Base-by-base conservation (phyloP, 1,284 basidiomycete genomes). In the Rhodotorula mucilaginosa region DNA sequence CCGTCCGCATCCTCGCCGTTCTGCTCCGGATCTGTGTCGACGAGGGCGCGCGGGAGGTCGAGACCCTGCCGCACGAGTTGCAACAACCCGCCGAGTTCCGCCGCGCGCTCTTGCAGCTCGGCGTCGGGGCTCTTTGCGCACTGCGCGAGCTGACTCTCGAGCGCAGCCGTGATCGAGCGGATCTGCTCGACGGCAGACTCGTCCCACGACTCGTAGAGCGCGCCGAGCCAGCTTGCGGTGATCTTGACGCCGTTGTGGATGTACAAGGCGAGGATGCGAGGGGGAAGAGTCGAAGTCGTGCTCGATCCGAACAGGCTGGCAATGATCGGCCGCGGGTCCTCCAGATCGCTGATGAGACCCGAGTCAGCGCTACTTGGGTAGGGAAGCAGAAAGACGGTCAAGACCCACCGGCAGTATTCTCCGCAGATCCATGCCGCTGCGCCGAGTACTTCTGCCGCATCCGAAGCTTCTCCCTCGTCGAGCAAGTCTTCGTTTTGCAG, bases 351-450 rank as follows among this genome's bases (percentile, higher is more conserved):
- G 79, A 12, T 23, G 23, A 12, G 10, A 16, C 54, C 0, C 13
- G 29, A 12, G 18, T 13, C 23, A n/a, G 18, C 3, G 2, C 3
- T 47, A 3, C 57, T n/a, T 44, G 23, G 1, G 3, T 0, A 2
- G 3, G 16, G 21, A 23, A 13, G 21, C 6, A 31, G 7, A 5
- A 13, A 39, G 2, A n/a, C 18, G 8, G 2, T 56, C 39, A 39
- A 3, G 10, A 61, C 89, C 75, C 70, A 89, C 89, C 87, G 85
- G 84, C 90, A 89, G 80, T 93, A 94, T 81, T 99, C 97, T 39
- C 95, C 95, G 76, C 91, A 93, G 74, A 97, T 91, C 90, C 92
- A 97, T 2, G 93, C 92, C 8, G 93, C 93, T 2, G 94, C 95
- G 84, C 90, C 92, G 2, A 97, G 82, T 13, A 96, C 86, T 75